Evolutionary conservation across 805 yeast species (phyloP).

Genomic region (Nakazawaea pomicola): DNA sequence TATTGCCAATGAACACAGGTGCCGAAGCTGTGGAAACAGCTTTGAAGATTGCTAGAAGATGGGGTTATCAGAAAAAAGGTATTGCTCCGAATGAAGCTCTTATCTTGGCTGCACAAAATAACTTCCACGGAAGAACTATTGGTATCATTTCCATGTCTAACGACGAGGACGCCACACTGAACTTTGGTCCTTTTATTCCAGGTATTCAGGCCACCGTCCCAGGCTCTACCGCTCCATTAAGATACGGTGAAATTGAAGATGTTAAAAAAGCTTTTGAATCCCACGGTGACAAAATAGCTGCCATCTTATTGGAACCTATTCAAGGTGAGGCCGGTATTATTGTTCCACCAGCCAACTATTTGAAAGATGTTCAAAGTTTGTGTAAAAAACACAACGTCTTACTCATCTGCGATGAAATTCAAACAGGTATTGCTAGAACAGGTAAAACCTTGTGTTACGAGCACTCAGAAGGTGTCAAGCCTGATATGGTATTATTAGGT

Average conservation of each 20-base stretch:
- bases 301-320: slow-evolving; percentile 88
- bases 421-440: slow-evolving; percentile 96
- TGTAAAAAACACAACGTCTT: slow-evolving; percentile 82
- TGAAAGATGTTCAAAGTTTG: slow-evolving; percentile 62
- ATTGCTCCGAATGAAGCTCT: slow-evolving; percentile 83
- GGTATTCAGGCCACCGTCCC: slow-evolving; percentile 86
- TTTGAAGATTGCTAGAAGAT: slow-evolving; percentile 88
- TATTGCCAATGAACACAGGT: slow-evolving; percentile 97
- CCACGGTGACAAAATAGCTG: slow-evolving; percentile 88
- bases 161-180: slow-evolving; percentile 84
- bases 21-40: slow-evolving; percentile 98
- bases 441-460: slow-evolving; percentile 91
- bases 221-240: slow-evolving; percentile 58
- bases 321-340: slow-evolving; percentile 99
- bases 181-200: slow-evolving; percentile 84
- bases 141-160: slow-evolving; percentile 96
- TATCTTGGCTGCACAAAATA: slow-evolving; percentile 79
- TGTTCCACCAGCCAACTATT: slow-evolving; percentile 83
- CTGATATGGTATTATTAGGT: slow-evolving; percentile 86
- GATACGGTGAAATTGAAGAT: slow-evolving; percentile 86
- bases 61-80: slow-evolving; percentile 90
- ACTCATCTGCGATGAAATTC: slow-evolving; percentile 94
- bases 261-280: slow-evolving; percentile 73
- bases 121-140: slow-evolving; percentile 95
- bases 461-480: slow-evolving; percentile 72